Conservation (phyloP, 2,329 filamentous ascomycete species). For the Nemania abortiva region DNA sequence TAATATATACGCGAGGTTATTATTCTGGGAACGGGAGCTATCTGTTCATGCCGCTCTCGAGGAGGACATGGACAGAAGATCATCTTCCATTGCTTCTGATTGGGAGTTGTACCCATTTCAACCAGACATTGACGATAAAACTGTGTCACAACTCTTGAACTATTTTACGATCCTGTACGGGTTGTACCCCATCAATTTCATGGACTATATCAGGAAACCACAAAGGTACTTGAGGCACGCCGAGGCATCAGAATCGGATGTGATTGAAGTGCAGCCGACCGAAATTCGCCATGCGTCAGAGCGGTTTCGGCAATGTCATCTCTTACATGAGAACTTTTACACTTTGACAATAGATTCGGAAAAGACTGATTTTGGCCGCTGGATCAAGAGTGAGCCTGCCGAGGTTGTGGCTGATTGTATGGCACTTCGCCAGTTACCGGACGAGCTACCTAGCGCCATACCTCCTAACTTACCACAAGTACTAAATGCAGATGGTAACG, state of each 20-base stretch:
- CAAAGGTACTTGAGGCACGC: slow-evolving; percentile 81
- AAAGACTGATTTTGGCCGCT: slow-evolving; percentile 79
- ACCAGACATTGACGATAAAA: slow-evolving; percentile 70
- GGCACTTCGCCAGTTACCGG: slow-evolving; percentile 65
- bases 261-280: slow-evolving; percentile 81
- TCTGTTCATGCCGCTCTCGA: slow-evolving; percentile 55
- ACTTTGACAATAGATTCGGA: slow-evolving; percentile 83
- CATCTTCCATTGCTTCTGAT: slow-evolving; percentile 50
- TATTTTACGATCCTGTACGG: slow-evolving; percentile 89
- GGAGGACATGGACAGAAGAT: slow-evolving; percentile 55
- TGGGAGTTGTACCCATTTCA: slow-evolving; percentile 77
- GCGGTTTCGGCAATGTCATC: slow-evolving; percentile 76
- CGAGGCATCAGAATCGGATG: slow-evolving; percentile 76
- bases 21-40: slow-evolving; percentile 79
- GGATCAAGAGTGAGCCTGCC: slow-evolving; percentile 82
- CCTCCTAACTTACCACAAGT: slow-evolving; percentile 43
- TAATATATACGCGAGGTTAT: slow-evolving; percentile 81
- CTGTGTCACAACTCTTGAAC: slow-evolving; percentile 75
- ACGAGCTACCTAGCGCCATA: slow-evolving; percentile 39
- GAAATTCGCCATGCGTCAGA: slow-evolving; percentile 83
- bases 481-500: slow-evolving; percentile 46
- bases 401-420: slow-evolving; percentile 86
- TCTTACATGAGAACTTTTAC: slow-evolving; percentile 88
- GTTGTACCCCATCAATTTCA: slow-evolving; percentile 86
- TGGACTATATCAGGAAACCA: slow-evolving; percentile 86